Conservation (phyloP, 306 rosid genomes). For the Vicia faba region DNA sequence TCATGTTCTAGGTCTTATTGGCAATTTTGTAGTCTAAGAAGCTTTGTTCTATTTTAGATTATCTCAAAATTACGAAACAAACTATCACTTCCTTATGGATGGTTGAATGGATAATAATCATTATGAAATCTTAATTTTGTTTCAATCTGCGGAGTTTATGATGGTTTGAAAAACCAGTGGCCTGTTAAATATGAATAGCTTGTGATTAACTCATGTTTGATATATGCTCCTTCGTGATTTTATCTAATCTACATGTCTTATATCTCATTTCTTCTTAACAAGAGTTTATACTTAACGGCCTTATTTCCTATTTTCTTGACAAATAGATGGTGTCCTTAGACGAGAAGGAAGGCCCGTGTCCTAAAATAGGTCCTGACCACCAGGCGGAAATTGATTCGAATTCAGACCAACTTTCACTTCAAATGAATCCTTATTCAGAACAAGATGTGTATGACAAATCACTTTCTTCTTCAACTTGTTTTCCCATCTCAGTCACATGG, state of each 20-base stretch:
- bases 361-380: constrained; percentile 63
- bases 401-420: constrained; percentile 45
- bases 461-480: constrained; percentile 13
- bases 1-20: too few relatives aligned
- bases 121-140: background rate
- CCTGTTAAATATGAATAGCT: background rate
- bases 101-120: too few relatives aligned
- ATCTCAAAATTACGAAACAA: too few relatives aligned
- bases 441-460: constrained; percentile 38
- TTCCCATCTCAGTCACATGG: constrained; percentile 38
- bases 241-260: background rate
- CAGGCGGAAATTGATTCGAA: constrained; percentile 70
- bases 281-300: too few relatives aligned
- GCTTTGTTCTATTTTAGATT: too few relatives aligned
- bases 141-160: too few relatives aligned
- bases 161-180: background rate
- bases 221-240: background rate
- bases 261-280: constrained; percentile 19
- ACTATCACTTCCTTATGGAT: too few relatives aligned
- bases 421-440: constrained; percentile 27
- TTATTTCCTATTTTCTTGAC: constrained; percentile 37
- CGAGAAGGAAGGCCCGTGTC: constrained; percentile 41
- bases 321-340: constrained; percentile 58
- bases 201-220: background rate
- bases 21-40: too few relatives aligned